Base-by-base conservation (phyloP, 2,329 filamentous ascomycete genomes). In the Trichoderma breve region DNA sequence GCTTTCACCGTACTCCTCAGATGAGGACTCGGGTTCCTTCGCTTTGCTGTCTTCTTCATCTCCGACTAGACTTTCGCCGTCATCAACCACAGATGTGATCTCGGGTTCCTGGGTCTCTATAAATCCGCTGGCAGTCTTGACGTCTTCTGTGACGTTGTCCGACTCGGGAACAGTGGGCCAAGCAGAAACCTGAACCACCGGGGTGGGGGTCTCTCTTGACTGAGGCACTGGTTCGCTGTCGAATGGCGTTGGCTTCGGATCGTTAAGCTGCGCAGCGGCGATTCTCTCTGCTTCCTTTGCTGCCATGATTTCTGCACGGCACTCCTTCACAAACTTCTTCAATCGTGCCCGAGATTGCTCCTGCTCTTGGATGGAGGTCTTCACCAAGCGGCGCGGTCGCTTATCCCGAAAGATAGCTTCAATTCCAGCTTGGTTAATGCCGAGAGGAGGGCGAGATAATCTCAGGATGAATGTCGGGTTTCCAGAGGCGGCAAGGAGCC, bases 151-250 rank as follows among this genome's bases (percentile, higher is more conserved):
- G 69, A 57, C 60, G 32, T 57, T 30, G 21, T 71, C 69, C 15
- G 60, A 58, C 47, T 65, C 60, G 69, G 58, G 34, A 58, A 47
- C 69, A 71, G 60, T 58, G 69, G 58, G 69, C 60, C 69, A 58
- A 57, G 69, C 69, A 58, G 47, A 71, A 39, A 57, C 34, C 69
- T 57, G 58, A 57, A 39, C 66, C 64, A 43, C 47, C 34, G 24
- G n/a, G 39, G 55, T 43, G 55, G 66, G 11, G 30, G 55, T 30
- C 60, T 71, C 69, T 43, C 58, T 47, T 67, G 70, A 32, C 70
- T 57, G 53, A 64, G 53, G 58, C 69, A 71, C 69, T 64, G 60
- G 30, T 47, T 63, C 39, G 32, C 18, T 58, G 47, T 64, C 69
- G 60, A 62, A 65, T 32, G 58, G 12, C 32, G 69, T 63, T 43